Base-by-base conservation (phyloP, 345 rosid genomes). In the Gossypioides kirkii region DNA sequence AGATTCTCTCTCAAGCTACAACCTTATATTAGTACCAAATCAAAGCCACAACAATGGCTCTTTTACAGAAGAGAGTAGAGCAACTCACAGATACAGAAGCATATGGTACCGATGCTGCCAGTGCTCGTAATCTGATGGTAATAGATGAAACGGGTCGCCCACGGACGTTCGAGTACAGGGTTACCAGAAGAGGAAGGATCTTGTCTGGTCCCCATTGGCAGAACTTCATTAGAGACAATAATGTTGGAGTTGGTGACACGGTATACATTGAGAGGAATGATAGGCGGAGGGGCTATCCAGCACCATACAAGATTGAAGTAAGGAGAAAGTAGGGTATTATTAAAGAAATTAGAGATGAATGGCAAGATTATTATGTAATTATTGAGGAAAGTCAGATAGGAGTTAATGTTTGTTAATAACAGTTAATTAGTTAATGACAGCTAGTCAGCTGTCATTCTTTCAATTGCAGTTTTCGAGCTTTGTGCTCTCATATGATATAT, bases 151-250 rank as follows among this genome's bases (percentile, higher is more conserved):
- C 5, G 1, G 0, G 3, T 6, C 0, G 0, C 3, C 0, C 4
- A 0, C 26, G 42, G 20, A 60, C 0, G 3, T 12, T 26, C 10
- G 0, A 1, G 0, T 60, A 26, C 63, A 60, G 7, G 10, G 18
- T 60, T 26, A 11, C 20, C 0, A 11, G 9, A 1, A 26, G 14
- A 8, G 14, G 0, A 26, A 2, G 3, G n/a, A 0, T 60, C 10
- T 25, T 60, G 38, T 60, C 63, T 4, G 63, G 63, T 25, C 0
- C 0, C 14, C 0, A 0, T 6, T 60, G 41, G 63, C 1, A 0
- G 10, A 0, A 13, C 2, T 26, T 60, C 18, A 1, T 5, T 60
- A 0, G 6, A 5, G 0, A 0, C 20, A 1, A 60, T 6, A 0
- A 0, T 10, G 18, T 60, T 4, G 3, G 2, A 60, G 41, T 14